These are phyloP conservation scores for Aphanoascus verrucosus DNA, from an alignment of 2,329 filamentous ascomycete genomes.

Conservation along the genomic window DNA sequence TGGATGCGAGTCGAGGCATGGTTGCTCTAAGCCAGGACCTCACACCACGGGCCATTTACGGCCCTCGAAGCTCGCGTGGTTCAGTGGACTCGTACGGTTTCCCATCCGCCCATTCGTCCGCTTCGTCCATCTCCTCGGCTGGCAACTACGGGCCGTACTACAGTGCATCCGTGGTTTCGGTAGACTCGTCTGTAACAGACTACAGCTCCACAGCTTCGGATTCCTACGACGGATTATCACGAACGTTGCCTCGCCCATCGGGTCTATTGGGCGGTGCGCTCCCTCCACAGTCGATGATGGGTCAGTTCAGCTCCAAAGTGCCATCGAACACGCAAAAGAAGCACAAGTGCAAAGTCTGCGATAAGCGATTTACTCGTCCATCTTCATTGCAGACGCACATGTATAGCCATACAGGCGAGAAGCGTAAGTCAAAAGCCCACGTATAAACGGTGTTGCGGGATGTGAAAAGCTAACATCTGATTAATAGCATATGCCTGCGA, in stretches of 20 bases:
- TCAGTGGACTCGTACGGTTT: slow-evolving; percentile 86
- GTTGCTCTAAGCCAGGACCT: slow-evolving; percentile 87
- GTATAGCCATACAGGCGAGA: slow-evolving; percentile 97
- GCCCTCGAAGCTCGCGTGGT: slow-evolving; percentile 53
- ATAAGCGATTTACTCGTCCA: slow-evolving; percentile 90
- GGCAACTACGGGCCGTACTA: slow-evolving; percentile 82
- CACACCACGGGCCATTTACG: slow-evolving; percentile 83
- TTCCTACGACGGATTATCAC: slow-evolving; percentile 66
- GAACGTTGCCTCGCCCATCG: slow-evolving; percentile 72
- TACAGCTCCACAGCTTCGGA: slow-evolving; percentile 86
- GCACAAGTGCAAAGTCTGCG: slow-evolving; percentile 98
- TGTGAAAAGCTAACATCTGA: slow-evolving; percentile 18
- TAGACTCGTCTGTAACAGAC: slow-evolving; percentile 73
- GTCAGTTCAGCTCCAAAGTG: slow-evolving; percentile 93
- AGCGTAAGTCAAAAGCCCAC: slow-evolving; percentile 65
- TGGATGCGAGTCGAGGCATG: slow-evolving; percentile 91
- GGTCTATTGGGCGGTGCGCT: slow-evolving; percentile 51
- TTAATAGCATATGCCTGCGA: slow-evolving; percentile 77
- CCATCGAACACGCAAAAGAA: slow-evolving; percentile 96
- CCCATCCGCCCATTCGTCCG: slow-evolving; percentile 76
- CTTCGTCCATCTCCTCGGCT: slow-evolving; percentile 80
- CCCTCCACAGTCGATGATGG: slow-evolving; percentile 94
- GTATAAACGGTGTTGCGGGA: too few relatives aligned
- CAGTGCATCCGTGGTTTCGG: slow-evolving; percentile 58
- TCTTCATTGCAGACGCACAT: slow-evolving; percentile 95